These are phyloP conservation scores for Madurella mycetomatis DNA, from an alignment of 2,329 filamentous ascomycete genomes.

Conservation along the genomic window DNA sequence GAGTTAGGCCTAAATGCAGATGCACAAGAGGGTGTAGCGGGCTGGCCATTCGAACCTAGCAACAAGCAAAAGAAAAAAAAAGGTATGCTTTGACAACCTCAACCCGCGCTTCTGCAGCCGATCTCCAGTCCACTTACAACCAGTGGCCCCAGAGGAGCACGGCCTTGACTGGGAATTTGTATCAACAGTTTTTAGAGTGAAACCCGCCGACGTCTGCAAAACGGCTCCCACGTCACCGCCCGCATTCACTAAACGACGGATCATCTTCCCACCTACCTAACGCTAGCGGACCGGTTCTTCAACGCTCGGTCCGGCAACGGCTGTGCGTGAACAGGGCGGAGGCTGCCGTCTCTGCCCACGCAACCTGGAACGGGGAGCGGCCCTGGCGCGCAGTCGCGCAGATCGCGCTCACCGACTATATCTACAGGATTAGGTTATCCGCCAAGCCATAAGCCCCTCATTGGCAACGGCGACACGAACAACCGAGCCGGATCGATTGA, in stretches of 20 bases:
- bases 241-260: background rate
- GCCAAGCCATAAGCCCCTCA: background rate
- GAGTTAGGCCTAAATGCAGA: conserved; percentile 25
- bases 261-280: background rate
- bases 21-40: conserved; percentile 7
- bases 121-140: background rate
- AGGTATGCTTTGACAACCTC: conserved; percentile 2
- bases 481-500: conserved; percentile 4
- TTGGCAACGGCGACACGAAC: background rate
- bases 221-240: background rate
- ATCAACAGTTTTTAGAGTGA: background rate
- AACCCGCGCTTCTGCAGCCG: conserved; percentile 2
- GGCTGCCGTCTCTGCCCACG: conserved; percentile 5
- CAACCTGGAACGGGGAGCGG: background rate
- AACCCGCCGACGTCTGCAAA: background rate
- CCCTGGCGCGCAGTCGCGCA: background rate
- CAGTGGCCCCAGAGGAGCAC: background rate
- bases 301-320: background rate
- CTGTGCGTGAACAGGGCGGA: conserved; percentile 2
- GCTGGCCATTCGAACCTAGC: conserved; percentile 17
- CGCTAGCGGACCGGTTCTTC: background rate
- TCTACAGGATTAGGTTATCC: background rate
- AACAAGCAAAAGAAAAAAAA: conserved; percentile 15
- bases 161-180: background rate
- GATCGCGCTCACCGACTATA: conserved; percentile 7